Base-by-base conservation (phyloP, 2,329 filamentous ascomycete genomes). In the Ascochyta viciae-villosae region DNA sequence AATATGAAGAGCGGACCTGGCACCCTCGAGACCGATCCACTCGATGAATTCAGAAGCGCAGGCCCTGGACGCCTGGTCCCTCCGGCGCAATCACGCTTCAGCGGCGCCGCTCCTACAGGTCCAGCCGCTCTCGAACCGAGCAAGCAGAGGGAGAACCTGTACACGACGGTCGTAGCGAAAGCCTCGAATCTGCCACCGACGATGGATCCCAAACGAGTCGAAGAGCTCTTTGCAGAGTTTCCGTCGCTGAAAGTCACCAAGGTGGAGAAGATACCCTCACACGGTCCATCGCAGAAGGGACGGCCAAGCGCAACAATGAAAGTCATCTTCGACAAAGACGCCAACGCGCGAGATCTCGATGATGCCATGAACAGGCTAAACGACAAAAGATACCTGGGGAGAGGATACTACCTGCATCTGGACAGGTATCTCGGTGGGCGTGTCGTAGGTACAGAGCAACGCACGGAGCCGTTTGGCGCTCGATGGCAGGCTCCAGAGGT, bases 1-100 rank as follows among this genome's bases (percentile, higher is more conserved):
- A 69, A 66, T 10, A 72, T 64, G 63, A 73, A 71, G 62, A 72
- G 67, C 54, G 71, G 71, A 8, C 71, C 71, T 10, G 71, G 71
- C 9, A 74, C 71, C 13, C 66, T 74, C 39, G 65, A 68, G 48
- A 31, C 59, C 8, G 67, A 67, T n/a, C 59, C 63, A 24, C 57
- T 65, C 41, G 64, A 68, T 27, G 59, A 63, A 19, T 67, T 64
- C 46, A 62, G 63, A 54, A 55, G 47, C 31, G 48, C 50, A n/a
- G 56, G 42, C 0, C 50, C 61, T 13, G 62, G 65, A 19, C 57
- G 65, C 13, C 57, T 63, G 2, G 51, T 54, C 29, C 58, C 58
- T 22, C 62, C 62, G 3, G 47, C 55, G 12, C 63, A 62, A 38
- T 45, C 62, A 24, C 53, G 62, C 52, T 66, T 66, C 24, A 61